Conservation (phyloP, 2,329 filamentous ascomycete species). For the Ceratocystis variospora region DNA sequence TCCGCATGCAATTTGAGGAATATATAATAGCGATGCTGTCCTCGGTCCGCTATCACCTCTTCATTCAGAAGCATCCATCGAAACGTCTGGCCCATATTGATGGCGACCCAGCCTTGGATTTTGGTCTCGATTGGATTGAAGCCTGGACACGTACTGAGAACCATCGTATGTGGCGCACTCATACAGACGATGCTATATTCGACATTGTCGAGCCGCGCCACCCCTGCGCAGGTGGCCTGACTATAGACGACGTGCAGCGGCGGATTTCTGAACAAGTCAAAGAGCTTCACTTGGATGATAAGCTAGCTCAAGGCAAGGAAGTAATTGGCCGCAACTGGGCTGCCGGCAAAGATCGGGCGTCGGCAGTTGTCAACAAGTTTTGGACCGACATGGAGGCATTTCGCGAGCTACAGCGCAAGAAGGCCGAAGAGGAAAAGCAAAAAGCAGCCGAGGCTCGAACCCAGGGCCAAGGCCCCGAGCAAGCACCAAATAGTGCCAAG, state of each 20-base stretch:
- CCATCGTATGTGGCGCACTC: conserved; percentile 70
- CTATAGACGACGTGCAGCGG: conserved; percentile 86
- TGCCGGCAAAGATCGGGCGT: conserved; percentile 76
- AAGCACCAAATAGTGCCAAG: conserved; percentile 1
- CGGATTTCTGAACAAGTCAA: conserved; percentile 83
- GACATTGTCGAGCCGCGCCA: conserved; percentile 88
- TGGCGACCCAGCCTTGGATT: conserved; percentile 74
- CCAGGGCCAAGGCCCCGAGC: not conserved
- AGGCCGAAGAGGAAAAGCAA: conserved; percentile 29
- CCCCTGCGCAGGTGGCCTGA: conserved; percentile 81
- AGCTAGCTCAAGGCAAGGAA: conserved; percentile 69
- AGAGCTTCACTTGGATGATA: conserved; percentile 85
- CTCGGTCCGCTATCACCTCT: conserved; percentile 76
- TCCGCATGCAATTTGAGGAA: conserved; percentile 91
- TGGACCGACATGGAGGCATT: conserved; percentile 75
- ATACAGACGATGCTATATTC: conserved; percentile 78
- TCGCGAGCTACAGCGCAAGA: conserved; percentile 33
- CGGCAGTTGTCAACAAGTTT: conserved; percentile 70
- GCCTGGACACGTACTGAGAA: conserved; percentile 82
- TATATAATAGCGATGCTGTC: conserved; percentile 83
- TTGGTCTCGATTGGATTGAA: conserved; percentile 71
- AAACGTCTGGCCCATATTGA: conserved; percentile 55
- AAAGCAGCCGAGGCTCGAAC: conserved; percentile 12
- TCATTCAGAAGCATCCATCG: conserved; percentile 38
- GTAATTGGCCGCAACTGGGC: conserved; percentile 80